Percentiles rank a stretch among this genome's conserved stretches.
Conservation (phyloP, 257 asterid species). For the Solanum sejunctum region DNA sequence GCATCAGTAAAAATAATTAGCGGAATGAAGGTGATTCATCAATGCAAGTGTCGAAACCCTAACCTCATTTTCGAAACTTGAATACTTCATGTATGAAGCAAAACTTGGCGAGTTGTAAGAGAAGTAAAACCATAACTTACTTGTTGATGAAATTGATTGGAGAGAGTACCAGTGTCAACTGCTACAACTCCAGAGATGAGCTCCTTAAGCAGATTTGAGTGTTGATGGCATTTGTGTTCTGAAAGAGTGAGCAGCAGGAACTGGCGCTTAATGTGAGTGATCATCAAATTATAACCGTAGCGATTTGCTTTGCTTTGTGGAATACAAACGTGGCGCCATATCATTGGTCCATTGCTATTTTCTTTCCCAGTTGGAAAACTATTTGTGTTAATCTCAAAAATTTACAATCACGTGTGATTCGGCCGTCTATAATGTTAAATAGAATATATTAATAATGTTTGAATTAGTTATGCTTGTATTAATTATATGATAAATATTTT, state of each 20-base stretch:
- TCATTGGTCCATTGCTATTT: neutral
- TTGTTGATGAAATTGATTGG: neutral
- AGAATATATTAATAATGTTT: too few relatives aligned
- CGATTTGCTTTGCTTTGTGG: neutral
- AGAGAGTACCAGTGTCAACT: neutral
- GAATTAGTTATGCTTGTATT: too few relatives aligned
- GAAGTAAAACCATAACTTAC: neutral
- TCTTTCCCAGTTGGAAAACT: neutral
- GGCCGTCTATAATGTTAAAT: too few relatives aligned
- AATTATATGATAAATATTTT: too few relatives aligned
- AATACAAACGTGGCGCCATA: neutral
- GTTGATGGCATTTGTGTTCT: neutral
- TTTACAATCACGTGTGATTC: neutral
- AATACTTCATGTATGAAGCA: neutral
- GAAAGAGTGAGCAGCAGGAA: neutral
- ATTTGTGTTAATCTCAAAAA: neutral
- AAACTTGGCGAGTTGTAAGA: neutral
- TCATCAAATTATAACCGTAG: neutral
- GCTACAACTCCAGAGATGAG: neutral
- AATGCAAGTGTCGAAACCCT: neutral
- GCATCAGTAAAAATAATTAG: neutral
- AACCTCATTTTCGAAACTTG: neutral
- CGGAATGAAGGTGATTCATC: neutral
- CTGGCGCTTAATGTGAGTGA: neutral
- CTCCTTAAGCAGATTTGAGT: neutral